Base-by-base conservation (phyloP, 768 basidiomycete genomes). In the Collybia nuda region DNA sequence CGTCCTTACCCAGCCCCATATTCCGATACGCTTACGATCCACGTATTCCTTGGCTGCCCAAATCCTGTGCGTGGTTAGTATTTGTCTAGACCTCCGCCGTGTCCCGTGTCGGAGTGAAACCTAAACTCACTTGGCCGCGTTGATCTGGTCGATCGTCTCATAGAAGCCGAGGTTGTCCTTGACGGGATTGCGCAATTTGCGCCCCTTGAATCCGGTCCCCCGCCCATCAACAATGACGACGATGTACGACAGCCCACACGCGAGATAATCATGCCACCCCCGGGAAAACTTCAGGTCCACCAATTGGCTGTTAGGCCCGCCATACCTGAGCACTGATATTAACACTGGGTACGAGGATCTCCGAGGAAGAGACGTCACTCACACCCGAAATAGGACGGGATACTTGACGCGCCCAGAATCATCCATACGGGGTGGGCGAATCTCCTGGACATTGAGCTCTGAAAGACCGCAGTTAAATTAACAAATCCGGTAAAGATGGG, bases 331-430 rank as follows among this genome's bases (percentile, higher is more conserved):
- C 43, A 50, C 28, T 44, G 29, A 56, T 38, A 51, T 52, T 12
- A 24, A 14, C 23, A 35, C 44, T 19, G 40, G 60, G 58, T 61
- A 32, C 17, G 23, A 11, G 19, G 48, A 52, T 24, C 40, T 45
- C 23, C 37, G 37, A 35, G 39, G 21, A 28, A 6, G 38, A 42
- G 37, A n/a, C n/a, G n/a, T 48, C 42, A 68, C 76, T 59, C 65
- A 95, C 82, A 96, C 90, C 39, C 80, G 75, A 75, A 98, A 93
- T 23, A 99, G 73, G 18, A 98, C 93, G 1, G 97, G 91, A 62
- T 99, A 98, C 66, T 96, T 94, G 7, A 88, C 92, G 39, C 90
- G 84, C n/a, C 97, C 97, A 18, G 92, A 88, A 59, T 90, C 86
- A 59, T 99, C 97, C 85, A 98, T 90, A 51, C 81, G 78, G 3